phyloP scores from a whole-genome alignment of 768 basidiomycete species.

The Obba rivulosa region DNA sequence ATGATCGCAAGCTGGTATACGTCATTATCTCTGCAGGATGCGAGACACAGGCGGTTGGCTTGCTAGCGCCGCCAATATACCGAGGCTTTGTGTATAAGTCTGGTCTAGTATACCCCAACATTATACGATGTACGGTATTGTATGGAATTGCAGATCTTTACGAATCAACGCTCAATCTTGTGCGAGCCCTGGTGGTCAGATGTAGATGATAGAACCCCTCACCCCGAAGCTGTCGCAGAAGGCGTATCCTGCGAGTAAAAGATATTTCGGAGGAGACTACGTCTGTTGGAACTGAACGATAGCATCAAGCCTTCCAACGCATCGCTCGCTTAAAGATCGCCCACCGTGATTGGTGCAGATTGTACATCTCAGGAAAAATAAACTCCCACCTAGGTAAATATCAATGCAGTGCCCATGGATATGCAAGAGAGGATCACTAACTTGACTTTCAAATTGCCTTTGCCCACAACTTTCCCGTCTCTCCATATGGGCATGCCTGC shows the following conservation, averaged over 20 bases:
- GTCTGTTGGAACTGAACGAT: too few relatives aligned
- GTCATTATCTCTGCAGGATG: too few relatives aligned
- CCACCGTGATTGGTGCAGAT: conserved; percentile 20
- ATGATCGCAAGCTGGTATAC: too few relatives aligned
- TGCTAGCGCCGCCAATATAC: background rate
- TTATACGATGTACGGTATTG: background rate
- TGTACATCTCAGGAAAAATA: conserved; percentile 20
- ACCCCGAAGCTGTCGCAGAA: too few relatives aligned
- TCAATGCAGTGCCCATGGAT: background rate
- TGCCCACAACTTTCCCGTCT: conserved; percentile 45
- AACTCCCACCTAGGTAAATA: conserved; percentile 23
- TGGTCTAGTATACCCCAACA: background rate
- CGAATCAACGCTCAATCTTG: too few relatives aligned
- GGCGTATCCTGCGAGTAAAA: too few relatives aligned
- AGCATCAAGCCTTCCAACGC: conserved; percentile 15
- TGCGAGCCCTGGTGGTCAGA: too few relatives aligned
- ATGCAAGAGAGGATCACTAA: conserved; percentile 26
- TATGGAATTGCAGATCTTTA: too few relatives aligned
- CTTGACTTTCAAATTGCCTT: conserved; percentile 62
- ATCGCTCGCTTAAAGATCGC: conserved; percentile 22
- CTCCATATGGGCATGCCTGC: conserved; percentile 67
- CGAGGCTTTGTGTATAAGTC: background rate
- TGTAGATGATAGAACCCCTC: too few relatives aligned
- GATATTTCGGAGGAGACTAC: too few relatives aligned
- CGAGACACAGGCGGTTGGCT: background rate